Conservation (phyloP, 352 stramenopile species). For the Phytophthora pinifolia region DNA sequence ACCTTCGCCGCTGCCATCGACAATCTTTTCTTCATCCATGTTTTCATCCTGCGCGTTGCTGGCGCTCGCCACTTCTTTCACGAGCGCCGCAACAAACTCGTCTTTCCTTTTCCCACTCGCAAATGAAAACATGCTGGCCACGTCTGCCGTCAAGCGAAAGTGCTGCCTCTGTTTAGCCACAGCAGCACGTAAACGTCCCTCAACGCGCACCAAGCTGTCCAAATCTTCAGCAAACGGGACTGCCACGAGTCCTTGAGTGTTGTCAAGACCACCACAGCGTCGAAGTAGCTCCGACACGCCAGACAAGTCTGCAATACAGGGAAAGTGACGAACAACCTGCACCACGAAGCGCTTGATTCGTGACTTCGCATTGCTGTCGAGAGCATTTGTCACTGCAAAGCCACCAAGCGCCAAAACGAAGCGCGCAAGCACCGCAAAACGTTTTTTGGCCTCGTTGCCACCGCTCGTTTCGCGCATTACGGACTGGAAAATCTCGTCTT, state of each 20-base stretch:
- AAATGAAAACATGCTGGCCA: constrained; percentile 52
- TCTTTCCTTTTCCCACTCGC: constrained; percentile 33
- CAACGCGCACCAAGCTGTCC: constrained; percentile 15
- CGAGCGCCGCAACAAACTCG: constrained; percentile 33
- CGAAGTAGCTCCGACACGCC: constrained; percentile 23
- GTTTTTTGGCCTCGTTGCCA: constrained; percentile 9
- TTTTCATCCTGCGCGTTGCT: constrained; percentile 6
- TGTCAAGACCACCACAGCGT: constrained; percentile 13
- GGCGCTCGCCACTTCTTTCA: constrained; percentile 25
- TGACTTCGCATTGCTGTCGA: constrained; percentile 16
- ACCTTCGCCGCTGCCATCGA: not conserved
- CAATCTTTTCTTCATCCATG: not conserved
- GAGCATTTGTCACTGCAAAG: constrained; percentile 33
- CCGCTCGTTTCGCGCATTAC: constrained; percentile 2
- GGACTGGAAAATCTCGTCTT: constrained; percentile 55
- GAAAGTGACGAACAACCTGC: constrained; percentile 34
- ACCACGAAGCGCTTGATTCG: constrained; percentile 36
- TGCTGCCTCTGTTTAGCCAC: constrained; percentile 47
- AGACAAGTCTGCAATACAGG: constrained; percentile 23
- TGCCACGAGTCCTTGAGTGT: constrained; percentile 1
- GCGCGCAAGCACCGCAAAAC: constrained; percentile 33
- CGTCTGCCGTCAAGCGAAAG: constrained; percentile 48
- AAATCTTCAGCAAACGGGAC: constrained; percentile 22
- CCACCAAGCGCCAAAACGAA: constrained; percentile 37
- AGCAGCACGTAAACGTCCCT: constrained; percentile 23